Evolutionary conservation across 306 rosid genomes (phyloP), one percentile per base, ranked within the genome.

Genomic region (Acacia crassicarpa): DNA sequence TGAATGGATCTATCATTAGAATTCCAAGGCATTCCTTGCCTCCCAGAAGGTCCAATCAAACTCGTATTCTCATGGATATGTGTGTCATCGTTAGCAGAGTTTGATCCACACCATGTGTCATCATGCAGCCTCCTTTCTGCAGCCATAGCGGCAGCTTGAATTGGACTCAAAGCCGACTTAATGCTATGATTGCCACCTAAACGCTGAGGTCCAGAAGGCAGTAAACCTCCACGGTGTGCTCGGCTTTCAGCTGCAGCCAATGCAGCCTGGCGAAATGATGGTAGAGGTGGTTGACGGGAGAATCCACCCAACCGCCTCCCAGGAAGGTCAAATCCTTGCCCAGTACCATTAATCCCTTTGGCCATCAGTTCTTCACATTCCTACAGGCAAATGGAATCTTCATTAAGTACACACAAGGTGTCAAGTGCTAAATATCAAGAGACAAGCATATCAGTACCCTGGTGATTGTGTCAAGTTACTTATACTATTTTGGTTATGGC

Each of bases 101-200:
- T 83, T 82, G 88, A 90, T 59, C 91, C 91, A 80, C 94, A 90
- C 94, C 94, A 90, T 74, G 82, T 56, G 81, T 90, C 94, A 84
- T 88, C 94, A 25, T 81, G 89, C 67, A 87, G 73, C 87, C 94
- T 85, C 85, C 91, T 85, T 83, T 90, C 91, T 73, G 92, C 92
- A 33, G 92, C 92, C 92, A 86, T 87, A 43, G 91, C 91, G 58
- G 90, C 90, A 83, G 94, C 91, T 83, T 90, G 94, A 78, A 88
- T 72, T 32, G 94, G 94, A 82, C 90, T 88, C 72, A 90, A 77
- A 84, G 82, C 83, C 9, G 80, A 81, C 82, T 86, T 88, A 46
- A 90, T 88, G 85, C 53, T 70, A 68, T 46, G 75, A 76, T 90
- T 86, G 51, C 93, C 91, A 68, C 90, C 93, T 76, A 88, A 77